Percentiles rank a stretch among this genome's conserved stretches.
These are phyloP conservation scores for Basidioascus undulatus DNA, from an alignment of 768 basidiomycete species.

Conservation along the genomic window DNA sequence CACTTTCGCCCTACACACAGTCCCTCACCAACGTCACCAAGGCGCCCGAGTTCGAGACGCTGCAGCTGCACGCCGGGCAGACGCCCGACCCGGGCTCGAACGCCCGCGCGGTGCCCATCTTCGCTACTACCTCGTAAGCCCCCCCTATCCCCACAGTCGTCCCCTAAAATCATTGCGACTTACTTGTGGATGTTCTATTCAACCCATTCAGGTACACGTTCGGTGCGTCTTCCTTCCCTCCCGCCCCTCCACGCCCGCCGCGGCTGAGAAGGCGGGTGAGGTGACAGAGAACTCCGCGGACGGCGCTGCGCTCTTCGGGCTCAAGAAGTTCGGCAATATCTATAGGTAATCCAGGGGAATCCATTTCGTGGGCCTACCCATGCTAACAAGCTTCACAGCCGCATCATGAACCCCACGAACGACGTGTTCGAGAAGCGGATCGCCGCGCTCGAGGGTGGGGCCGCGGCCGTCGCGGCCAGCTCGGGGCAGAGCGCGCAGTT, in stretches of 20 bases:
- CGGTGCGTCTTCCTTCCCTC: slow-evolving; percentile 8
- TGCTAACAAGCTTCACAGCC: slow-evolving; percentile 17
- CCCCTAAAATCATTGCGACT: not conserved
- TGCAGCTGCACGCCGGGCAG: slow-evolving; percentile 53
- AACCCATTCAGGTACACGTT: not conserved
- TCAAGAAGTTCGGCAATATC: slow-evolving; percentile 18
- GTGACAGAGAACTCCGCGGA: slow-evolving; percentile 28
- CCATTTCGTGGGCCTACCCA: not conserved
- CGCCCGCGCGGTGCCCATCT: slow-evolving; percentile 51
- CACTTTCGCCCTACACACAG: no score
- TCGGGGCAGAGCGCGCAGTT: slow-evolving; percentile 58
- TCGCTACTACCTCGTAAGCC: slow-evolving; percentile 43
- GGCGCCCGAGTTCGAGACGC: slow-evolving; percentile 62
- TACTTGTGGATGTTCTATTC: no score
- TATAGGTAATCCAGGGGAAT: not conserved
- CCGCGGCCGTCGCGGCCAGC: slow-evolving; percentile 42
- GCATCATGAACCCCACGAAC: slow-evolving; percentile 10
- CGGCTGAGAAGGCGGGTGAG: no score
- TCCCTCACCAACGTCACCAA: no score
- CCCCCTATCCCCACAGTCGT: slow-evolving; percentile 30
- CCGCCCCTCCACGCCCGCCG: no score
- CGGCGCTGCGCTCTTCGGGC: slow-evolving; percentile 43
- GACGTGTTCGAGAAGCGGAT: slow-evolving; percentile 59
- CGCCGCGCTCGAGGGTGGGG: slow-evolving; percentile 55
- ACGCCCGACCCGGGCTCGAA: slow-evolving; percentile 8